phyloP scores from a whole-genome alignment of 305 asterid species.

The Fraxinus sp. region DNA sequence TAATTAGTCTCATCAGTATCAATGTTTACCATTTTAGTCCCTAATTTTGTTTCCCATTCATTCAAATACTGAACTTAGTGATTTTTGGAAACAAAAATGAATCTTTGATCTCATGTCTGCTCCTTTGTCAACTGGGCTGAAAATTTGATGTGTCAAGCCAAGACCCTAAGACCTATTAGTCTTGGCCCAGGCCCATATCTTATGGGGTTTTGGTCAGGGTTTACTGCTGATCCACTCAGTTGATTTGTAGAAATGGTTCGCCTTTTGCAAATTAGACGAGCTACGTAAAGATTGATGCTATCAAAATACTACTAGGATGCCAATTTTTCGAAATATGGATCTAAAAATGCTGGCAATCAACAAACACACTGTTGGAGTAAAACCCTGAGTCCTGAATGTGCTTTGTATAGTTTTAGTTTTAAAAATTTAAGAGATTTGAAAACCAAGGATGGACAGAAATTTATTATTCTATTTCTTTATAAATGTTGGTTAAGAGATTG shows the following conservation, averaged over 20 bases:
- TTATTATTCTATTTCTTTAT: neutral
- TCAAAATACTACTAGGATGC: neutral
- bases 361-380: neutral
- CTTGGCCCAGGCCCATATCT: neutral
- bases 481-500: neutral
- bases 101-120: neutral
- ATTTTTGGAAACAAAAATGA: neutral
- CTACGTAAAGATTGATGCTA: neutral
- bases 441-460: neutral
- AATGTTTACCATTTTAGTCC: neutral
- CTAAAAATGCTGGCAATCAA: neutral
- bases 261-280: neutral
- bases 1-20: neutral
- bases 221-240: neutral
- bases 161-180: neutral
- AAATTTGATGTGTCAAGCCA: neutral
- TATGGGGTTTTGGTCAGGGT: neutral
- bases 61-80: neutral
- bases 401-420: neutral
- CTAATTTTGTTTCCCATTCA: neutral
- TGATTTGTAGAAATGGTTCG: neutral
- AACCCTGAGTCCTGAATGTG: neutral
- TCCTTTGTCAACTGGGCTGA: neutral
- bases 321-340: neutral
- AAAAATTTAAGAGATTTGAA: neutral